Evolutionary conservation across 192 early-diverging fungal species (phyloP), one percentile per base, ranked within the genome.

Genomic region (Backusella mclennaniae): DNA sequence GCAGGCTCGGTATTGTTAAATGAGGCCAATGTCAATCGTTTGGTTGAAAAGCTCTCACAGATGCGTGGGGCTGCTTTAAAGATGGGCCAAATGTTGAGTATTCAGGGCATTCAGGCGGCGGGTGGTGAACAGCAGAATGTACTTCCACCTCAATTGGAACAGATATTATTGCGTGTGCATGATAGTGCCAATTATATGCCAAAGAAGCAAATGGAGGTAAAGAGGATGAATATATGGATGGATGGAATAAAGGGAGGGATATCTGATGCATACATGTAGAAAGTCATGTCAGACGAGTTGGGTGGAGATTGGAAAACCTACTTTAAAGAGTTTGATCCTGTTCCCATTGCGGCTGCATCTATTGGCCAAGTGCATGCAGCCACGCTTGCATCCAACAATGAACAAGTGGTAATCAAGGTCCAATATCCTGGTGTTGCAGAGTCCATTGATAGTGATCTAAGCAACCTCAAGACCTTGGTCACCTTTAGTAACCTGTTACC

Each of bases 61-160:
- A 98, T 99, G 96, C 91, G 98, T 42, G 98, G 98, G 1, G 98
- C 98, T 0, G 98, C 98, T 6, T 83, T 99, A 17, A 99, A 99
- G 77, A 88, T 99, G 41, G 98, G 96, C 5, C 98, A 99, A 81
- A 98, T 99, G 96, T 79, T 99, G 2, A 95, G 93, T 78, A 99
- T 99, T 76, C 98, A 99, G 85, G 93, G 93, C 87, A 87, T 73
- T 44, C 77, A 80, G 31, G 81, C 77, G 6, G 76, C 75, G 5
- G 74, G 78, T 63, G 66, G 36, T 9, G 76, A 59, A 0, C 89
- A 90, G 35, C 87, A 86, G 49, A 49, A 29, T 33, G 87, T 90
- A 82, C 73, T 98, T 29, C 91, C 97, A 1, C 85, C 86, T 35
- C 94, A 97, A 76, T 77, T 99, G 29, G 92, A 95, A 59, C 78